Conservation (phyloP, 192 early-diverging fungal species). For the Lobosporangium transversale region DNA sequence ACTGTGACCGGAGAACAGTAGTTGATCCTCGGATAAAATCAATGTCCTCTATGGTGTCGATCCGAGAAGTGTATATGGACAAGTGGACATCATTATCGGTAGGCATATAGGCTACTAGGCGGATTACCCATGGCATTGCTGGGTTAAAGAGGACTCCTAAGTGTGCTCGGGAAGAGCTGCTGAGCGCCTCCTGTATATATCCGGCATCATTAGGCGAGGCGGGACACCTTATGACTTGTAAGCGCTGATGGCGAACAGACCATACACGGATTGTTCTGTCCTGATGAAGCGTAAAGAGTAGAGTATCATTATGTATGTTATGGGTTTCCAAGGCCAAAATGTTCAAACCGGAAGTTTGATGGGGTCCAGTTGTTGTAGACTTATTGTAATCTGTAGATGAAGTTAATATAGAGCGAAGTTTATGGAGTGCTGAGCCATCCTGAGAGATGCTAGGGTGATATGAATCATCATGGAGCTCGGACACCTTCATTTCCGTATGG, state of each 20-base stretch:
- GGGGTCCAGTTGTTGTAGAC: constrained; percentile 8
- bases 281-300: constrained; percentile 35
- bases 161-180: constrained; percentile 16
- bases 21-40: constrained; percentile 24
- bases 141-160: constrained; percentile 40
- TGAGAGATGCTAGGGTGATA: constrained; percentile 16
- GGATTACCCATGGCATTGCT: constrained; percentile 28
- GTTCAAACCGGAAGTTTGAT: constrained; percentile 8
- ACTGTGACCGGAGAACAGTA: constrained; percentile 16
- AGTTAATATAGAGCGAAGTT: constrained; percentile 18
- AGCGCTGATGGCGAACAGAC: constrained; percentile 37
- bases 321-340: constrained; percentile 32
- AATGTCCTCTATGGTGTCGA: constrained; percentile 22
- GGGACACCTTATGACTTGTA: constrained; percentile 17
- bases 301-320: constrained; percentile 24
- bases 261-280: constrained; percentile 43
- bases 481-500: constrained; percentile 31
- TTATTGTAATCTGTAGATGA: constrained; percentile 12
- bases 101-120: constrained; percentile 43
- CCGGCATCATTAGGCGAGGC: constrained; percentile 24
- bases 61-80: constrained; percentile 23
- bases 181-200: constrained; percentile 41
- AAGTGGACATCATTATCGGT: constrained; percentile 35
- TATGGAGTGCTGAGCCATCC: constrained; percentile 31
- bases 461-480: constrained; percentile 29